phyloP scores from a whole-genome alignment of 108 stramenopile species.

The Nitzschia inconspicua region DNA sequence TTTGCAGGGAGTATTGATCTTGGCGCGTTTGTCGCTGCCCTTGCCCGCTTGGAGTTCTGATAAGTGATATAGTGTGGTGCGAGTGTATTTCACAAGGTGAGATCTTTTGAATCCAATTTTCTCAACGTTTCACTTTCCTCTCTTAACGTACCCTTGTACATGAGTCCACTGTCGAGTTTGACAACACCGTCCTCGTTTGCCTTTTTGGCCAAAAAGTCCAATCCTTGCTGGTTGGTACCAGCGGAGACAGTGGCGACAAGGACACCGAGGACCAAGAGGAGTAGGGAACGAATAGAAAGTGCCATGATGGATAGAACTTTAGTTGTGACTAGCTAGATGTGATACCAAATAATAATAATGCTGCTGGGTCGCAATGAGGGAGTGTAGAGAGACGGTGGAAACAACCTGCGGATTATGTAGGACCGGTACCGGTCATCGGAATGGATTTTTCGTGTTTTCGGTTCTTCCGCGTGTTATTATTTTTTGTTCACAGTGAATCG shows the following conservation, averaged over 20 bases:
- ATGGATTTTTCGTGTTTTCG: too few species aligned
- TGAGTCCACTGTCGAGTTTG: conserved; percentile 65
- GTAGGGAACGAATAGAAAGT: conserved; percentile 37
- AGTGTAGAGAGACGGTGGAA: too few species aligned
- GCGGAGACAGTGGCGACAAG: conserved; percentile 39
- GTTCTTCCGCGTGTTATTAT: too few species aligned
- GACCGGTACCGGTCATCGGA: neutral
- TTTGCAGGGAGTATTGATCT: conserved; percentile 50
- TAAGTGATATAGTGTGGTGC: neutral
- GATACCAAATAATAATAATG: too few species aligned
- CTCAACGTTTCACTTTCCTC: neutral
- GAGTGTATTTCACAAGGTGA: neutral
- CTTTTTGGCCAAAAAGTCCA: conserved; percentile 73
- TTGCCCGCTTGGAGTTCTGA: conserved; percentile 3
- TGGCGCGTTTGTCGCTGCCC: conserved; percentile 67
- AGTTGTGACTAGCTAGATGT: neutral
- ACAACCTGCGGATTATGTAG: too few species aligned
- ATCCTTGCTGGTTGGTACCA: conserved; percentile 61
- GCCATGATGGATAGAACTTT: conserved; percentile 9
- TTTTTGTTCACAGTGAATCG: too few species aligned
- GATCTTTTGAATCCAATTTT: neutral
- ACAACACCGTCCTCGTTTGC: conserved; percentile 65
- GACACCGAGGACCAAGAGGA: conserved; percentile 33
- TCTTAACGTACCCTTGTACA: conserved; percentile 62
- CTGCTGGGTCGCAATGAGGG: too few species aligned